These are phyloP conservation scores for Trypethelium eluteriae DNA, from an alignment of 495 filamentous ascomycete genomes.

Conservation along the genomic window DNA sequence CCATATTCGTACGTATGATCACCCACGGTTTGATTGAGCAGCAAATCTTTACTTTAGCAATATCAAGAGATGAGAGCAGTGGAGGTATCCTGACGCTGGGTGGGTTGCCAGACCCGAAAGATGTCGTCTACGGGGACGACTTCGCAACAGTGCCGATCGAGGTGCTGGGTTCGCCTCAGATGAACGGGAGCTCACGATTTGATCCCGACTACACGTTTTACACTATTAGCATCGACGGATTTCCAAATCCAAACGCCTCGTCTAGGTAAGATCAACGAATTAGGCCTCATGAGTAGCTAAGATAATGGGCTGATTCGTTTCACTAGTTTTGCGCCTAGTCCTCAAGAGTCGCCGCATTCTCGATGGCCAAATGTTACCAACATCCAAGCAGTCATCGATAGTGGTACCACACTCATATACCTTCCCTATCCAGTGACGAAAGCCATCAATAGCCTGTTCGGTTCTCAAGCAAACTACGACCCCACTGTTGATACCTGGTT, in stretches of 20 bases:
- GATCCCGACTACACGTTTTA: slow-evolving; percentile 35
- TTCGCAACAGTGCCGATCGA: slow-evolving; percentile 40
- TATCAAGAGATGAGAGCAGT: slow-evolving; percentile 26
- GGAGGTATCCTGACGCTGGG: slow-evolving; percentile 46
- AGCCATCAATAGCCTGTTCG: slow-evolving; percentile 45
- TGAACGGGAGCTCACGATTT: neutral
- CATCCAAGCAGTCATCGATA: slow-evolving; percentile 37
- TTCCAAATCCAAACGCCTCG: slow-evolving; percentile 18
- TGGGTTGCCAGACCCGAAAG: slow-evolving; percentile 36
- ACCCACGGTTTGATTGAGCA: slow-evolving; percentile 41
- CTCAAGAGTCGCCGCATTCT: neutral
- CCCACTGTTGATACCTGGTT: slow-evolving; percentile 42
- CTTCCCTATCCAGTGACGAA: slow-evolving; percentile 41
- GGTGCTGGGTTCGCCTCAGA: neutral
- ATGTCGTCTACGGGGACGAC: slow-evolving; percentile 31
- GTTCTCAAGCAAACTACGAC: slow-evolving; percentile 46
- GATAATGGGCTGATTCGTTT: neutral
- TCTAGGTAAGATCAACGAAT: neutral
- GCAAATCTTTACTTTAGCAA: slow-evolving; percentile 50
- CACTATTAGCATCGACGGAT: slow-evolving; percentile 38
- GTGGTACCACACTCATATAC: slow-evolving; percentile 40
- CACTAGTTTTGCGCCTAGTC: neutral
- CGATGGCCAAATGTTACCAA: neutral
- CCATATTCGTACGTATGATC: slow-evolving; percentile 52
- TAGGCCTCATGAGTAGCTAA: neutral